These are phyloP conservation scores for Sphagnum magellanicum DNA, from an alignment of 228 moss, liverwort and hornwort genomes.

Conservation along the genomic window DNA sequence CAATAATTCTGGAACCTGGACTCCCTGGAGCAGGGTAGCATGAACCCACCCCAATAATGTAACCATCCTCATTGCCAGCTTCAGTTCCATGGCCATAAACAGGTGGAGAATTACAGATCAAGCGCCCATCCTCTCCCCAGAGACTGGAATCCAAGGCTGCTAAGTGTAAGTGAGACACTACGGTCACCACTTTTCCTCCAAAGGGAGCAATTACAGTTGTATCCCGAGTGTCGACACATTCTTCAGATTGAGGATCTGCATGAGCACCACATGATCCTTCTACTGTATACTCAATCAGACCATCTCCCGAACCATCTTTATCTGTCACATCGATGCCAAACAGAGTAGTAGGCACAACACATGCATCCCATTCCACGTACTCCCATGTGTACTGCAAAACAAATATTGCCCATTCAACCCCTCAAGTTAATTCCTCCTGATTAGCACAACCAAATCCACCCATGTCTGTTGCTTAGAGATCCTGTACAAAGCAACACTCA, in stretches of 20 bases:
- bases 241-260: constrained; percentile 32
- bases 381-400: constrained; percentile 26
- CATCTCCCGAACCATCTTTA: constrained; percentile 10
- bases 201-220: constrained; percentile 9
- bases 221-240: constrained; percentile 28
- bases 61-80: constrained; percentile 33
- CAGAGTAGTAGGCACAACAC: neutral
- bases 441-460: too few relatives aligned
- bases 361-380: constrained; percentile 34
- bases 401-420: too few relatives aligned
- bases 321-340: constrained; percentile 23
- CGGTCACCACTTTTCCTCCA: constrained; percentile 24
- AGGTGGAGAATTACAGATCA: constrained; percentile 36
- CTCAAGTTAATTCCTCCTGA: too few relatives aligned
- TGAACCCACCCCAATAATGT: constrained; percentile 24
- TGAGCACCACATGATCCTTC: constrained; percentile 24
- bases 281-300: constrained; percentile 17
- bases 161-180: constrained; percentile 25
- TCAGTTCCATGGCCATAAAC: constrained; percentile 30
- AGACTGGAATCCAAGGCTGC: constrained; percentile 16
- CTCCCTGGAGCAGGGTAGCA: constrained; percentile 13
- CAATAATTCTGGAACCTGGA: constrained; percentile 1
- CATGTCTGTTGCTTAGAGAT: too few relatives aligned
- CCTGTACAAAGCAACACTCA: too few relatives aligned
- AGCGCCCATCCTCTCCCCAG: constrained; percentile 27